Conservation (phyloP, 2,329 filamentous ascomycete species). For the Scleromitrula shiraiana region DNA sequence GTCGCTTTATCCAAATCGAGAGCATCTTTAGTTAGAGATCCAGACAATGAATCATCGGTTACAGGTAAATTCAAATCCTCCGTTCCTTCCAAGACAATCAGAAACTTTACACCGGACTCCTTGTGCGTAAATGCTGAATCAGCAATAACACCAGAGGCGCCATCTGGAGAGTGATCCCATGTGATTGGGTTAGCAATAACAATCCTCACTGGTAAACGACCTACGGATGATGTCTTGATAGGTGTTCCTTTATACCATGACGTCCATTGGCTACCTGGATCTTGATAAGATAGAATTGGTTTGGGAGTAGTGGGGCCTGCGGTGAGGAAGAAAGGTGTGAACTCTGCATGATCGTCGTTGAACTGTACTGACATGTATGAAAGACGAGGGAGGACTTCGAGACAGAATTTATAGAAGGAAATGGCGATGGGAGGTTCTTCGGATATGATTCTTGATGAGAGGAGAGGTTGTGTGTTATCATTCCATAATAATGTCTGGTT, state of each 20-base stretch:
- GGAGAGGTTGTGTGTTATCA: too few species aligned
- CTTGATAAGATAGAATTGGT: background rate
- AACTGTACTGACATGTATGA: background rate
- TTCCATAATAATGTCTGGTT: too few species aligned
- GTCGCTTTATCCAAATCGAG: too few species aligned
- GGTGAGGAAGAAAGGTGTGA: slow-evolving; percentile 2
- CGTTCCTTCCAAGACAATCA: background rate
- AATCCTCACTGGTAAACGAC: too few species aligned
- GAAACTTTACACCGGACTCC: background rate
- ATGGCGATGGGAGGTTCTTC: too few species aligned
- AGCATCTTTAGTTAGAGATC: too few species aligned
- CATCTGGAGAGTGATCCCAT: background rate
- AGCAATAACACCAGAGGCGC: background rate
- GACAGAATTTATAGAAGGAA: slow-evolving; percentile 4
- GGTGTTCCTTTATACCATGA: slow-evolving; percentile 1
- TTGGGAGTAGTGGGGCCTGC: background rate
- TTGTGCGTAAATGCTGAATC: background rate
- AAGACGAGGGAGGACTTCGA: background rate
- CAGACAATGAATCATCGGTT: too few species aligned
- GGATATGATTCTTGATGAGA: too few species aligned
- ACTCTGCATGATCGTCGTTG: too few species aligned
- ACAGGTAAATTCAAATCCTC: too few species aligned
- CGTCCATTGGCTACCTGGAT: background rate
- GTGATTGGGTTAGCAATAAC: too few species aligned
- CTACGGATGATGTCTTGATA: background rate